Evolutionary conservation across 371 early-diverging fungal species (phyloP), one percentile per base, ranked within the genome.

Genomic region (Haplosporangium sp.): DNA sequence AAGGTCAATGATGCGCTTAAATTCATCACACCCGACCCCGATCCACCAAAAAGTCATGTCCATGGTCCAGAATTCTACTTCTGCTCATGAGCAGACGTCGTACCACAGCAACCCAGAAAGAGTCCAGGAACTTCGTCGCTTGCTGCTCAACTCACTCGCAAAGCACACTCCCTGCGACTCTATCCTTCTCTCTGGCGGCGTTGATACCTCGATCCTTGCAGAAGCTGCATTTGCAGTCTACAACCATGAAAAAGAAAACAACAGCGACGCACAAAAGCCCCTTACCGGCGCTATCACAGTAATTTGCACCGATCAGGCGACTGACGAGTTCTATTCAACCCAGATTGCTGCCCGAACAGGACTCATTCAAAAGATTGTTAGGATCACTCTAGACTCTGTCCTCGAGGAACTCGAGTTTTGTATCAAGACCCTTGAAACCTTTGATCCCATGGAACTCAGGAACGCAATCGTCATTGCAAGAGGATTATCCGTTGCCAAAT

Each of bases 401-500:
- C 62, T 64, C 42, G 75, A 76, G 10, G 65, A 80, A 48, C 67
- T 83, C 45, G 72, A 74, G 37, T 73, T 82, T 23, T 83, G 83
- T 53, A 75, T 87, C 47, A 52, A 69, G n/a, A 79, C 81, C 11
- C 82, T 87, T 13, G 61, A 82, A 36, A 84, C 87, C 0, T 89
- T 89, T 60, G 89, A 89, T 47, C 86, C 87, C 0, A 89, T 89
- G 89, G 89, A 87, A 63, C 82, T 89, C 57, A 83, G 89, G 13
- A 86, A 86, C 69, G 79, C 84, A 0, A 82, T 86, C 29, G 86
- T 84, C 0, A 81, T 87, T 38, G 86, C 88, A 0, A 54, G 69
- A 14, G 84, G 85, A 0, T 66, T 89, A 47, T 58, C 66, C 40
- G 54, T 80, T 5, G 84, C 84, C 55, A 73, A 82, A 54, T 37